These are phyloP conservation scores for Saturnispora galanensis DNA, from an alignment of 805 yeast genomes.

Conservation along the genomic window DNA sequence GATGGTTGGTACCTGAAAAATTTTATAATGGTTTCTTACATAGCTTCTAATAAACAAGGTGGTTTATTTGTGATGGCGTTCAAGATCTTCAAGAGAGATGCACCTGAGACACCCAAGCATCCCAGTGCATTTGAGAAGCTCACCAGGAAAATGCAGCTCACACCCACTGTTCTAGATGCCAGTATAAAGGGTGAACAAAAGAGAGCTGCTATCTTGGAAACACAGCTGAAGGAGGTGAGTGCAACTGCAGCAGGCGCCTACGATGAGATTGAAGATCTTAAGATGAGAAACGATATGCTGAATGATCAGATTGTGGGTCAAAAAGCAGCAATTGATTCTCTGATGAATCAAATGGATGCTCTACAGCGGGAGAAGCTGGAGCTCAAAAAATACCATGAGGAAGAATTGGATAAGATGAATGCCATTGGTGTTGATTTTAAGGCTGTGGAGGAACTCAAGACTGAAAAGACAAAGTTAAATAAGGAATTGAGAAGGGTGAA, in stretches of 20 bases:
- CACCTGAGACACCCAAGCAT: constrained; percentile 11
- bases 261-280: constrained; percentile 21
- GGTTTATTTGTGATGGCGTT: constrained; percentile 1
- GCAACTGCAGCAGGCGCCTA: constrained; percentile 21
- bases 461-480: constrained; percentile 2
- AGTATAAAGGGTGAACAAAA: constrained; percentile 19
- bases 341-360: constrained; percentile 17
- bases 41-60: too few relatives aligned
- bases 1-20: background rate
- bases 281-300: constrained; percentile 16
- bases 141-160: constrained; percentile 6
- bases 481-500: constrained; percentile 6
- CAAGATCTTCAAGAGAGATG: constrained; percentile 5
- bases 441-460: background rate
- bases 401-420: constrained; percentile 2
- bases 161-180: constrained; percentile 16
- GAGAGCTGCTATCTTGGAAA: constrained; percentile 15
- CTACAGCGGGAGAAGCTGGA: constrained; percentile 2
- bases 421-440: background rate
- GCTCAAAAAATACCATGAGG: constrained; percentile 7
- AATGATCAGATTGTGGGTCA: constrained; percentile 22
- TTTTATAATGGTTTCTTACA: too few relatives aligned
- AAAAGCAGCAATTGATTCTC: constrained; percentile 17
- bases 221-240: constrained; percentile 19
- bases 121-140: background rate